Evolutionary conservation across 257 asterid species (phyloP), one percentile per base, ranked within the genome.

Genomic region (Scutellaria baicalensis): DNA sequence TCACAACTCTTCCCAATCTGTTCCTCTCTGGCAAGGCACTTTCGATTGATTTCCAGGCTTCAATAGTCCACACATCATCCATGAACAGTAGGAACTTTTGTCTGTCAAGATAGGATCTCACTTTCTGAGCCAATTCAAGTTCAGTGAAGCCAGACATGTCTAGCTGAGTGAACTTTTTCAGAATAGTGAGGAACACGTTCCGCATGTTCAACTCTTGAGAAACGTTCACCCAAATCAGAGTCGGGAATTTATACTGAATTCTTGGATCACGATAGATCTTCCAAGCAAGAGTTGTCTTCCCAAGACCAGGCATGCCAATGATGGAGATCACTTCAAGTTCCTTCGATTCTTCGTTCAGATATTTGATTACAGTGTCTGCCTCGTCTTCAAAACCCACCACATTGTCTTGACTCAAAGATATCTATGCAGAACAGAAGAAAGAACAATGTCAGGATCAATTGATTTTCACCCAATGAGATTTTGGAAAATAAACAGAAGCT

Each of bases 21-120:
- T 70, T 64, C 36, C 45, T 70, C 27, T 55, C 38, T 0, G 86
- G 84, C 57, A 84, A 70, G 1, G 69, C 77, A 7, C 3, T 39
- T 42, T 68, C 57, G 13, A 84, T 66, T 1, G 23, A 18, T 0
- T 68, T 54, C 86, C 84, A 84, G 23, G 70, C 64, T 0, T 48
- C 76, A 4, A 6, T 31, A 0, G 51, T 63, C 86, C 86, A 81
- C n/a, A 83, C 74, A 61, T 80, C 83, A 57, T 83, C 88, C 72
- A 80, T 4, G 16, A 80, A 77, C 23, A 80, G 21, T 47, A 83
- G 60, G 66, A 72, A 83, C 3, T 70, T 78, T 6, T 68, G 69
- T 6, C 18, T 33, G 20, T 20, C 52, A 40, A 75, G 66, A 47
- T 31, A 21, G 0, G 20, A 35, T 0, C 4, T 10, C 12, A 76